A percentile compares a stretch with the other conserved stretches of the same genome.
Conservation (phyloP, 345 rosid genomes). For the Salix koriyanagi region DNA sequence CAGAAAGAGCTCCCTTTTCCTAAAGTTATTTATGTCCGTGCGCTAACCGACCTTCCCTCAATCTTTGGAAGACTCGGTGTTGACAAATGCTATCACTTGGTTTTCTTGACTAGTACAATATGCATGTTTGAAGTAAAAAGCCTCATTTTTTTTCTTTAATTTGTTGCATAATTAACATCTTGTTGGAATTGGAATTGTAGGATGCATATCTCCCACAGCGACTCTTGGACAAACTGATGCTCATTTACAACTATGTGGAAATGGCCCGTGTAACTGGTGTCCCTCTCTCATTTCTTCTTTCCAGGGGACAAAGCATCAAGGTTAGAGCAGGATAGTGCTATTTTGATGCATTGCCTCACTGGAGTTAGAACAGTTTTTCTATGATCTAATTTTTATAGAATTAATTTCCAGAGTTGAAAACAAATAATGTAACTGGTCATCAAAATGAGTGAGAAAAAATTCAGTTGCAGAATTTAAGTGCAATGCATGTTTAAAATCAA, state of each 20-base stretch:
- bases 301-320: conserved; percentile 99
- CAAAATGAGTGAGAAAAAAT: too few species aligned
- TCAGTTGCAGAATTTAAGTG: too few species aligned
- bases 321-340: conserved; percentile 21
- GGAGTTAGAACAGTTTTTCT: too few species aligned
- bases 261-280: conserved; percentile 99
- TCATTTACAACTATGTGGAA: conserved; percentile 87
- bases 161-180: conserved; percentile 2
- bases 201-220: conserved; percentile 99
- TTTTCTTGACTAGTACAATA: background rate
- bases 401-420: too few species aligned
- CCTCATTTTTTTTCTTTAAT: background rate
- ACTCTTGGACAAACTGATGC: conserved; percentile 92
- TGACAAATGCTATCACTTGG: background rate
- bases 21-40: too few species aligned
- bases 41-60: too few species aligned
- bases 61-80: background rate
- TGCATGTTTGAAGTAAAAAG: background rate
- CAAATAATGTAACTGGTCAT: too few species aligned
- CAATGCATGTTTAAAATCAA: too few species aligned
- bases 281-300: conserved; percentile 90
- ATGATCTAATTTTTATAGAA: too few species aligned
- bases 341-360: too few species aligned
- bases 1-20: too few species aligned
- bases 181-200: conserved; percentile 39